Evolutionary conservation across 2,329 filamentous ascomycete genomes (phyloP), one percentile per base, ranked within the genome.

Genomic region (Curvularia sp.): DNA sequence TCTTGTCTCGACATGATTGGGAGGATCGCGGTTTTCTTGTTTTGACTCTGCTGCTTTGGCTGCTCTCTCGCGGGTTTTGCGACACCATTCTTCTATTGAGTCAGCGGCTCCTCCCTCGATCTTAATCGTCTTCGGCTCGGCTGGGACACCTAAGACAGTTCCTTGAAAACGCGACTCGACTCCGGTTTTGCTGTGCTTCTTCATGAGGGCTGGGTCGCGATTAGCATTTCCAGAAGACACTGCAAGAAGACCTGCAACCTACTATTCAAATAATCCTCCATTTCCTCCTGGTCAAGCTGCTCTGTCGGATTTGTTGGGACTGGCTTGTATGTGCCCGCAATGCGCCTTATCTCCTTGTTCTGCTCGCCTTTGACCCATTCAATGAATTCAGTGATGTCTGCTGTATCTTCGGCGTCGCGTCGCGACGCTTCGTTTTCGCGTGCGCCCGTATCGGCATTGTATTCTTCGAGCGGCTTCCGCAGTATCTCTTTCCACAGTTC

Each of bases 171-270:
- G 89, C 9, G 89, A 89, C 71, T 96, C 93, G 70, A 96, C 92
- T 61, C 90, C 91, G 0, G 90, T 91, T 69, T 95, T 96, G 79
- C 89, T 93, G 76, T 96, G 91, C 73, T 96, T 97, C 79, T 93
- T 95, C 78, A 96, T 97, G 41, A 98, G 80, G 4, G 88, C 90
- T 91, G 64, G 49, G 25, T n/a, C 18, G 25, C 28, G 25, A 60
- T 69, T 53, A 70, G 60, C 34, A 47, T 72, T 52, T 70, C 51
- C 4, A 25, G 13, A 7, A 19, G 12, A 5, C 8, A 39, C 15
- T 18, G n/a, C 18, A 13, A 39, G 8, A 18, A 5, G 18, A 1
- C 27, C n/a, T 5, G 21, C 1, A 13, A 63, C 75, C 53, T 68
- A 79, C 77, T 76, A 19, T 77, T 81, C 50, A 83, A 60, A 59